Conservation (phyloP, 768 basidiomycete genomes). For the Boletus eberwhitei region DNA sequence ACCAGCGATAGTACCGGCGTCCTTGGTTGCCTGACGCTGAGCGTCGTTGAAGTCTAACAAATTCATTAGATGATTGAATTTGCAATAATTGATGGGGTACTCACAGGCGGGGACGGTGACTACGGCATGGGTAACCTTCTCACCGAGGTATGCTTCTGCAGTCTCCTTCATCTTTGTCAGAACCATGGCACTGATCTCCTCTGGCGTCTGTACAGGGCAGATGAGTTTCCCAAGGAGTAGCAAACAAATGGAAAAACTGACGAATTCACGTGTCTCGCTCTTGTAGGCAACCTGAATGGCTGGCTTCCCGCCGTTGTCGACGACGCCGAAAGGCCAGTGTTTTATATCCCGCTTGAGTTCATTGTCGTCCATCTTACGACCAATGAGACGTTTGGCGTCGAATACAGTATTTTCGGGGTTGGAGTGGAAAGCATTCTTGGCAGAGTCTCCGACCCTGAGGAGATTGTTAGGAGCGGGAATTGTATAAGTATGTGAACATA, state of each 20-base stretch:
- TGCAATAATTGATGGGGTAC: conserved; percentile 23
- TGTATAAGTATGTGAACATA: conserved; percentile 2
- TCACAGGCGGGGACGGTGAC: conserved; percentile 95
- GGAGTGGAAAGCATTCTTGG: conserved; percentile 92
- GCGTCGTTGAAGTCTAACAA: conserved; percentile 97
- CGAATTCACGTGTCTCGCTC: conserved; percentile 78
- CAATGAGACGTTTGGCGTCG: conserved; percentile 94
- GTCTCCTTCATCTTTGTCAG: conserved; percentile 99
- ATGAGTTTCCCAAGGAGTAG: background rate
- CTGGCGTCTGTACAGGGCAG: conserved; percentile 61
- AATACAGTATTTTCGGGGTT: conserved; percentile 95
- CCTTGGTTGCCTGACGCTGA: conserved; percentile 98
- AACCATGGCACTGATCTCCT: conserved; percentile 96
- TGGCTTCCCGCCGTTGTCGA: conserved; percentile 80
- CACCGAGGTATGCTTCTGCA: conserved; percentile 94
- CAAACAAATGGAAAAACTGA: conserved; percentile 38
- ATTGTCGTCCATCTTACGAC: conserved; percentile 76
- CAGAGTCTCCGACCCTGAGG: conserved; percentile 79
- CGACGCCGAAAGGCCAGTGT: conserved; percentile 87
- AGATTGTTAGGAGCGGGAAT: background rate
- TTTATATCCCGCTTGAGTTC: conserved; percentile 82
- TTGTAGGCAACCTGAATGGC: conserved; percentile 74
- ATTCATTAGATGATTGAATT: background rate
- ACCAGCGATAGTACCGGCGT: conserved; percentile 93
- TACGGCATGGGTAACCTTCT: conserved; percentile 95